phyloP scores from a whole-genome alignment of 139 green algal genomes.

The Closterium sp. region DNA sequence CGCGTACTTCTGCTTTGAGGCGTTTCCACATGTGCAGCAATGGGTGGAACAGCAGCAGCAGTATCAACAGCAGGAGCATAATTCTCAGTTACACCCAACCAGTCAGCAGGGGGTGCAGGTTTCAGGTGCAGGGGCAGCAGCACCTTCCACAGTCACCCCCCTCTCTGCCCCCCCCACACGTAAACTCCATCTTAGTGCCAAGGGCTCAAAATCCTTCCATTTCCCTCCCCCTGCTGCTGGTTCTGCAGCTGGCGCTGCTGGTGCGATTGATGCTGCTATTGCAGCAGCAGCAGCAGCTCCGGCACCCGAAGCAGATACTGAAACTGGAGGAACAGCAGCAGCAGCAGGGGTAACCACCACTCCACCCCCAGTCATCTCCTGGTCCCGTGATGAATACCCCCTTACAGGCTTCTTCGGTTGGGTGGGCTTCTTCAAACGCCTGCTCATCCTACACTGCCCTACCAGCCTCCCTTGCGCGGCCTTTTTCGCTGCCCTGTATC shows the following conservation, averaged over 20 bases:
- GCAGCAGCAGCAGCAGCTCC: neutral
- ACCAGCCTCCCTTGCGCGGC: conserved; percentile 6
- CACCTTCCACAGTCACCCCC: neutral
- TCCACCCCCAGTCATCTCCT: neutral
- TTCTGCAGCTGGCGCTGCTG: neutral
- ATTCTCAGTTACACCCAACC: neutral
- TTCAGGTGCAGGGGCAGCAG: neutral
- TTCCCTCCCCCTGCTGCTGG: neutral
- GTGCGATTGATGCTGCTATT: neutral
- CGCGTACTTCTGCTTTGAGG: neutral
- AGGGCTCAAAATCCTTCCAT: neutral
- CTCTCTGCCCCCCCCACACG: neutral
- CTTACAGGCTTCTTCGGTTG: neutral
- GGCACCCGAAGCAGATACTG: neutral
- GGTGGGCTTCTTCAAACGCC: conserved; percentile 19
- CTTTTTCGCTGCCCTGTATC: conserved; percentile 28
- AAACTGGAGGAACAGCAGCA: neutral
- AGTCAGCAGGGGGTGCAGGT: neutral
- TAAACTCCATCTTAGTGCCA: neutral
- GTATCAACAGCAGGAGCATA: neutral
- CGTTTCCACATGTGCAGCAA: neutral
- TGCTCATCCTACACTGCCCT: conserved; percentile 32
- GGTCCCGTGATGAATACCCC: neutral
- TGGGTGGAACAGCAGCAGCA: neutral
- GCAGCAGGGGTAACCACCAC: neutral